A percentile compares a stretch with the other conserved stretches of the same genome.
These are phyloP conservation scores for Euphorbia celastroides DNA, from an alignment of 441 rosid genomes.

Conservation along the genomic window DNA sequence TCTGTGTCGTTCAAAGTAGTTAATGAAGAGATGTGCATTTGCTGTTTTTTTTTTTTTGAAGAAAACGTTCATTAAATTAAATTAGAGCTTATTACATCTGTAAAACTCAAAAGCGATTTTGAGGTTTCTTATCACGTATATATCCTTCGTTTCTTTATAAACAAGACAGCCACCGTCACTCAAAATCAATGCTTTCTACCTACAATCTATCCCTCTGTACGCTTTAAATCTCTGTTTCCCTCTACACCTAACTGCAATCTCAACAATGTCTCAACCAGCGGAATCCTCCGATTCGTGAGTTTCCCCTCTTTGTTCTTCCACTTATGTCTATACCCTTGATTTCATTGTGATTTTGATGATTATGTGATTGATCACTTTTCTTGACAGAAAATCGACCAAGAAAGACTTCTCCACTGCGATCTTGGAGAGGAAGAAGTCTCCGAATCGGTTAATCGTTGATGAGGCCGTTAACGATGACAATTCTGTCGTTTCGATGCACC, in stretches of 20 bases:
- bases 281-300: slow-evolving; percentile 19
- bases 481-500: slow-evolving; percentile 70
- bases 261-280: background rate
- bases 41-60: no score
- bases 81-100: no score
- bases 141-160: slow-evolving; percentile 6
- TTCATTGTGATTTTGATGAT: background rate
- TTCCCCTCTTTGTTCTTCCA: background rate
- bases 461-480: slow-evolving; percentile 84
- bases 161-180: slow-evolving; percentile 5
- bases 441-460: slow-evolving; percentile 71
- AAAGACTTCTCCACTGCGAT: slow-evolving; percentile 83
- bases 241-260: background rate
- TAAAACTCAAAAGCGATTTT: no score
- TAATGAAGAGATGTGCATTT: no score
- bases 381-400: slow-evolving; percentile 56
- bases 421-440: slow-evolving; percentile 79
- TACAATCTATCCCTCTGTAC: background rate
- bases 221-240: background rate
- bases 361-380: background rate
- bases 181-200: background rate
- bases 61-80: no score
- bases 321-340: background rate
- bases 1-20: no score
- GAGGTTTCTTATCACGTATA: no score